Percentiles rank a stretch among this genome's conserved stretches.
Evolutionary conservation across 2,329 filamentous ascomycete genomes (phyloP).

Genomic region (Truncatella angustata): DNA sequence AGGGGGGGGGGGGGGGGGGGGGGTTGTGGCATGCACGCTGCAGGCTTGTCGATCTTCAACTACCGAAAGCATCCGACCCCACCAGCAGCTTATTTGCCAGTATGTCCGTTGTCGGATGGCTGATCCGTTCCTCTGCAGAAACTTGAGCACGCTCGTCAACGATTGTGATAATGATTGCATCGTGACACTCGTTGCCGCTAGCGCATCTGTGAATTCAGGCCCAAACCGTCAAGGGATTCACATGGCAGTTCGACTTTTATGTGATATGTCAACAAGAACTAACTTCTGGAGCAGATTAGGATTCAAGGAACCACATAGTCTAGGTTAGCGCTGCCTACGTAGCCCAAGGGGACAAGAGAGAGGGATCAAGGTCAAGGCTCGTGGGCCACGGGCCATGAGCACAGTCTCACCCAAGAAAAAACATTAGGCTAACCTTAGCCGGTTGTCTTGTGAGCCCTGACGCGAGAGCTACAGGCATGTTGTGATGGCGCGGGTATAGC

Average conservation of each 20-base stretch:
- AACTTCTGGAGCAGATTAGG: too few species aligned
- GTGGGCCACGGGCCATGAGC: not conserved
- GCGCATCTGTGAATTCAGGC: too few species aligned
- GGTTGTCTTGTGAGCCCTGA: too few species aligned
- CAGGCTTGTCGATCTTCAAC: conserved; percentile 3
- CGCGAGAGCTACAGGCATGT: not conserved
- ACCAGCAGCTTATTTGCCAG: not conserved
- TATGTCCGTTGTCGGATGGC: conserved; percentile 1
- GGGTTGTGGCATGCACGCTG: not conserved
- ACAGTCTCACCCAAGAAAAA: not conserved
- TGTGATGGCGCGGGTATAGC: not conserved
- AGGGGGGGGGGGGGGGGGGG: not conserved
- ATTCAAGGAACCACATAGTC: not conserved
- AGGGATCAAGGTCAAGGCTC: not conserved
- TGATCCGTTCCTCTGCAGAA: not conserved
- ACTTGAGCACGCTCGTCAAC: conserved; percentile 1
- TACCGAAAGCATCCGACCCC: not conserved
- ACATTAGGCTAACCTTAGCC: too few species aligned
- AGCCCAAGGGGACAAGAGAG: not conserved
- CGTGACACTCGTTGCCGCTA: too few species aligned
- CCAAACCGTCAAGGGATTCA: too few species aligned
- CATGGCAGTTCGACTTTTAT: too few species aligned
- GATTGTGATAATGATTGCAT: not conserved
- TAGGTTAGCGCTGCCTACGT: not conserved
- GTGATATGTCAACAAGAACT: too few species aligned